Conservation (phyloP, 371 early-diverging fungal genomes). For the Apophysomyces elegans region DNA sequence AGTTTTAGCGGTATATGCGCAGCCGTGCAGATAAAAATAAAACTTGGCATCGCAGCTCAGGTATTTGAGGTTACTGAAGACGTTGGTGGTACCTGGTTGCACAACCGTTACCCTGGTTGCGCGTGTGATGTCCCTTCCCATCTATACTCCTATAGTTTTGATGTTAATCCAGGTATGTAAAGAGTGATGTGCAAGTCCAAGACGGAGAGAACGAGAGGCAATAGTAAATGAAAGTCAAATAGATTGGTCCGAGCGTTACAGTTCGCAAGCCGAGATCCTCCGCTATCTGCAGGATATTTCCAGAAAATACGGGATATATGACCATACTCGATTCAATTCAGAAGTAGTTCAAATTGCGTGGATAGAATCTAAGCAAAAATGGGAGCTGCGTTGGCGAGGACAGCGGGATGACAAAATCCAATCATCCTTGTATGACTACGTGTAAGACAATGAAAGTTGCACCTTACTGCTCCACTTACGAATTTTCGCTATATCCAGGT, state of each 20-base stretch:
- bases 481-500: slow-evolving; percentile 22
- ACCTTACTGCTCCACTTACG: too few species aligned
- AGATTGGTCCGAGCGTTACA: slow-evolving; percentile 56
- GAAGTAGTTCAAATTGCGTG: slow-evolving; percentile 48
- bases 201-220: too few species aligned
- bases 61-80: slow-evolving; percentile 60
- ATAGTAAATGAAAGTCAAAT: background rate
- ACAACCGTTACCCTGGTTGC: slow-evolving; percentile 64
- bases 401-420: slow-evolving; percentile 4
- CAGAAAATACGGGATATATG: slow-evolving; percentile 49
- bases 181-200: too few species aligned
- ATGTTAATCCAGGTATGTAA: slow-evolving; percentile 42
- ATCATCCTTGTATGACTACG: slow-evolving; percentile 27
- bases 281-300: slow-evolving; percentile 54
- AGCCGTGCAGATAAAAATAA: slow-evolving; percentile 54
- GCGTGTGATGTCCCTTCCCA: slow-evolving; percentile 65
- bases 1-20: slow-evolving; percentile 66
- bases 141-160: slow-evolving; percentile 57
- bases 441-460: slow-evolving; percentile 24
- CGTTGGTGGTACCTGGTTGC: slow-evolving; percentile 69
- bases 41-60: slow-evolving; percentile 47
- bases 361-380: slow-evolving; percentile 46
- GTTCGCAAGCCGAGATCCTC: slow-evolving; percentile 53
- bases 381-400: slow-evolving; percentile 43
- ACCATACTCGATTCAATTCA: slow-evolving; percentile 52